Evolutionary conservation across 2,329 filamentous ascomycete genomes (phyloP), one percentile per base, ranked within the genome.

Genomic region (Fusarium verrucosum): DNA sequence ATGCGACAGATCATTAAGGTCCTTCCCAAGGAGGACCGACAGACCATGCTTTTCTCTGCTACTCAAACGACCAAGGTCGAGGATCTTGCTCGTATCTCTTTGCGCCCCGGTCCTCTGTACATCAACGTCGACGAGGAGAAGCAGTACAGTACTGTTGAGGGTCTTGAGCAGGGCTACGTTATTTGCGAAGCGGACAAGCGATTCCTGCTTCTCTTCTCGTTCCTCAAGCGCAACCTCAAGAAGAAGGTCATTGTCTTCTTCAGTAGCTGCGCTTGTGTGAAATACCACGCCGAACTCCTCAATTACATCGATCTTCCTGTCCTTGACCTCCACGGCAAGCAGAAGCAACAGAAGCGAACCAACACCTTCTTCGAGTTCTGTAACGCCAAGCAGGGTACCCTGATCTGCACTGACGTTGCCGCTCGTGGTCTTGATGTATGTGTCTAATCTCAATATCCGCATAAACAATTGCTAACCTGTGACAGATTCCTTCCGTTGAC

Each of bases 241-340:
- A 97, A 97, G 79, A 98, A 98, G 85, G 91, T 97, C 64, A 97
- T 98, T 75, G 94, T 98, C 61, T 98, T 98, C 83, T 93, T 97
- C 80, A 92, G 89, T 70, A 93, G 89, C 73, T 96, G 93, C 77
- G 92, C 92, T 73, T 96, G 91, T 68, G 94, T 98, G 72, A 96
- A 96, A 77, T 99, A 98, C 80, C 93, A 97, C 79, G 88, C 92
- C 23, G 94, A 98, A 77, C 87, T 99, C 25, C 87, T 99, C 69
- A 98, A 98, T 81, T 98, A 97, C 80, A 97, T 98, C 72, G 95
- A 98, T 77, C 85, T 97, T 36, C 93, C 91, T 7, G 92, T 96
- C 4, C 84, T 96, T 38, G 90, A 92, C 70, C 83, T 96, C 9
- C 92, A 96, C 77, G 95, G 93, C 69, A 97, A 99, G 80, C 92